Evolutionary conservation across 192 early-diverging fungal species (phyloP).

Genomic region (Pilaira anomala): DNA sequence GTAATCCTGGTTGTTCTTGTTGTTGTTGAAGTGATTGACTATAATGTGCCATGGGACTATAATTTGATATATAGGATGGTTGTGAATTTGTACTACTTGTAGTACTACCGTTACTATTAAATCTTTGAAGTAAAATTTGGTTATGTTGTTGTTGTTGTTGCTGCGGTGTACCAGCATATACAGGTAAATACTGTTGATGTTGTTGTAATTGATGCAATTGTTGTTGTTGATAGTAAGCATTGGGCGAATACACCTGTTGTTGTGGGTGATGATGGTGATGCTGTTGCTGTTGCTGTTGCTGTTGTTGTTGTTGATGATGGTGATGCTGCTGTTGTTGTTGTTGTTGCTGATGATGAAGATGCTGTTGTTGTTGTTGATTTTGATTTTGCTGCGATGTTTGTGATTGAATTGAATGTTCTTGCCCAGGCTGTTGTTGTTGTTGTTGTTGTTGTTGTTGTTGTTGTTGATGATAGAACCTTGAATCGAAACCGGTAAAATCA

Average conservation of each 20-base stretch:
- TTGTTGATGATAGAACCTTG: too few relatives aligned
- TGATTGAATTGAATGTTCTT: too few relatives aligned
- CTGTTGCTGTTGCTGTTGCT: conserved; percentile 9
- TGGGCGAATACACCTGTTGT: neutral
- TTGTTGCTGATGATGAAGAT: too few relatives aligned
- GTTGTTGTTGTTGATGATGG: neutral
- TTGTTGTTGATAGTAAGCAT: neutral
- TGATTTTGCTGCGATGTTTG: too few relatives aligned
- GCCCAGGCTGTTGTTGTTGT: too few relatives aligned
- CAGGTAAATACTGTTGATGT: neutral
- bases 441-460: too few relatives aligned
- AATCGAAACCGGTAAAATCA: too few relatives aligned
- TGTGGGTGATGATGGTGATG: neutral
- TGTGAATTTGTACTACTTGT: neutral
- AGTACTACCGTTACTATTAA: neutral
- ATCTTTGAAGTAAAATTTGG: neutral
- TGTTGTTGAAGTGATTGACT: too few relatives aligned
- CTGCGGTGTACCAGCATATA: neutral
- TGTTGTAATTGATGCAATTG: neutral
- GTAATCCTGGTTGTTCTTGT: too few relatives aligned
- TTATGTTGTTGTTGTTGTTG: neutral
- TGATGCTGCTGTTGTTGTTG: too few relatives aligned
- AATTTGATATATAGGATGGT: neutral
- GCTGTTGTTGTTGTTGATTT: too few relatives aligned
- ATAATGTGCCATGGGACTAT: neutral